Evolutionary conservation across 805 yeast species (phyloP).

Genomic region (Cyberlindnera suaveolens): DNA sequence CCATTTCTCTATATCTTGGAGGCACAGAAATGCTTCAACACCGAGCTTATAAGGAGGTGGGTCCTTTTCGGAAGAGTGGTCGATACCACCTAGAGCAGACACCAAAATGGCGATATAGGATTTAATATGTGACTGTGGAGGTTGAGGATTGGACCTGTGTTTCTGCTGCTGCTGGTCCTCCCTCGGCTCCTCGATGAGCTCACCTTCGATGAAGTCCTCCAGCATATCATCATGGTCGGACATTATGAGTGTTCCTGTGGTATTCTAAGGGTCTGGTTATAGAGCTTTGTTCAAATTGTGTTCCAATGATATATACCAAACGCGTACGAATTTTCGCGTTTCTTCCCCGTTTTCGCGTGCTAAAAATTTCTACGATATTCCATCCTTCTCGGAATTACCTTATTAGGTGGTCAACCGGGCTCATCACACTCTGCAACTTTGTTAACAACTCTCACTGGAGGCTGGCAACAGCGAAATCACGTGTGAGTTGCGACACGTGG

Average conservation of each 20-base stretch:
- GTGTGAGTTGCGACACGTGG: too few relatives aligned
- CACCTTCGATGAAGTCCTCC: constrained; percentile 10
- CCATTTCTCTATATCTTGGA: constrained; percentile 87
- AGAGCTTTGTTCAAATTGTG: too few relatives aligned
- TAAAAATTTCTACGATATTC: too few relatives aligned
- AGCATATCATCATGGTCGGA: constrained; percentile 2
- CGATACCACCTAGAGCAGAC: constrained; percentile 89
- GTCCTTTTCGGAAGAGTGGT: constrained; percentile 43
- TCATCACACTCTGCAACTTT: too few relatives aligned
- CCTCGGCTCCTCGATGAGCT: constrained; percentile 9
- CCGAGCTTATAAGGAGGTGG: constrained; percentile 70
- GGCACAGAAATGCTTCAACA: constrained; percentile 66
- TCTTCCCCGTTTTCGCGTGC: too few relatives aligned
- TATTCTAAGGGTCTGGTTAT: too few relatives aligned
- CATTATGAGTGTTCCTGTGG: neutral
- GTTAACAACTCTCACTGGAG: too few relatives aligned
- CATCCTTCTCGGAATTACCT: too few relatives aligned
- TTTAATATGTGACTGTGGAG: constrained; percentile 25
- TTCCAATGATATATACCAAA: too few relatives aligned
- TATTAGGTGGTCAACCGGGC: too few relatives aligned
- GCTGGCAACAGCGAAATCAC: too few relatives aligned
- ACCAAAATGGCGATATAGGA: constrained; percentile 79
- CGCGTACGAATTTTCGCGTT: too few relatives aligned
- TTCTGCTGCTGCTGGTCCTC: constrained; percentile 1
- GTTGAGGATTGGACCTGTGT: constrained; percentile 1